Evolutionary conservation across 805 yeast species (phyloP), one percentile per base, ranked within the genome.

Genomic region (Myxozyma lipomycoides): DNA sequence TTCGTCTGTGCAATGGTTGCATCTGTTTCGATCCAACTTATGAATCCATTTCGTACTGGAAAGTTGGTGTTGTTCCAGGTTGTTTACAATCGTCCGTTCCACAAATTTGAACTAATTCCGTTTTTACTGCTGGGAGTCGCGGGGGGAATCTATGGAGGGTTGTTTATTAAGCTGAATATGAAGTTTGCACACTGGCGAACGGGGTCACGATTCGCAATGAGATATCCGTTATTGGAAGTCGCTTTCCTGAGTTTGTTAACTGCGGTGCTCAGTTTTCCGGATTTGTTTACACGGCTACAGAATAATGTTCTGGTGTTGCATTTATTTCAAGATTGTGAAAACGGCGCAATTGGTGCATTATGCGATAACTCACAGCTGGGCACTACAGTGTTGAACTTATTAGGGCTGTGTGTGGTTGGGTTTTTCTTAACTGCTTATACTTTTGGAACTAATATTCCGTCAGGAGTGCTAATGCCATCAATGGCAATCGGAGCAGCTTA

Each of bases 391-490:
- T 35, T 61, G 4, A 56, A 65, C 10, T 62, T 78, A 9, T 39
- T 69, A 1, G n/a, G 72, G 78, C 17, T 64, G 72, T 0, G 38
- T 76, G 26, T 55, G 0, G 74, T 77, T 46, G 88, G 85, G 1
- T 74, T 81, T 45, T 48, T 82, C 0, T 69, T 85, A n/a, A 71
- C 87, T 0, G 75, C 86, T 0, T 82, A 83, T 58, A 73, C 91
- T 0, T 84, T 79, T 65, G 89, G 95, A 1, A 72, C 82, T 1
- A 72, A 76, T 24, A 70, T 88, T 12, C 98, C 98, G 0, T 95
- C 97, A n/a, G 98, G 98, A 15, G 87, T 91, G 4, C 84, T 93
- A 69, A 95, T 93, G 47, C 98, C 98, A 2, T 86, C 96, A 1
- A 87, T 93, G 95, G 90, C 96, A 0, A 85, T 89, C 1, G 98